These are phyloP conservation scores for Malus hybrid DNA, from an alignment of 331 rosid genomes.

Conservation along the genomic window DNA sequence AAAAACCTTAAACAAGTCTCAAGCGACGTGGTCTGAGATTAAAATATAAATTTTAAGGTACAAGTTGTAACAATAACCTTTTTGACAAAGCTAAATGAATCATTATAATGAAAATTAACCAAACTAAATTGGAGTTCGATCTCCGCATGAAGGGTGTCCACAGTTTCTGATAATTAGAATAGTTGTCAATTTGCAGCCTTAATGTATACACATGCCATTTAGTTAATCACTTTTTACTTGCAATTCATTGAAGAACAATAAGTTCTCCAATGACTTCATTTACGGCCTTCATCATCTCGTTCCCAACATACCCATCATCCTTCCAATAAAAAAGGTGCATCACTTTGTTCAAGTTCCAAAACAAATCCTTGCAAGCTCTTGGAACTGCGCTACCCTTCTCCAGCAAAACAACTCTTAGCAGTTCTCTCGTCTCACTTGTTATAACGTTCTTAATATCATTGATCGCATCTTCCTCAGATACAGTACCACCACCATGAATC, in stretches of 20 bases:
- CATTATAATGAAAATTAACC: too few relatives aligned
- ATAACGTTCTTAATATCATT: conserved; percentile 29
- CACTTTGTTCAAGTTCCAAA: conserved; percentile 68
- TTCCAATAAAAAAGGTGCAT: conserved; percentile 58
- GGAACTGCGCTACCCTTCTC: conserved; percentile 52
- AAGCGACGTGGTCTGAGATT: too few relatives aligned
- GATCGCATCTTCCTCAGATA: conserved; percentile 34
- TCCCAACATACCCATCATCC: conserved; percentile 65
- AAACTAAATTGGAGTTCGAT: too few relatives aligned
- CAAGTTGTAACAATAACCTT: too few relatives aligned
- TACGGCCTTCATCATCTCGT: conserved; percentile 39
- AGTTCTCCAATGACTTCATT: not conserved
- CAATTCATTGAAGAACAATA: not conserved
- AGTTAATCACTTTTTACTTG: not conserved
- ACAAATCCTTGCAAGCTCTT: conserved; percentile 77
- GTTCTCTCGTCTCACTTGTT: conserved; percentile 45
- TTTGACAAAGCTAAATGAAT: too few relatives aligned
- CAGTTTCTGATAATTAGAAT: too few relatives aligned
- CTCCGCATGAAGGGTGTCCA: too few relatives aligned
- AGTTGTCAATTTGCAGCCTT: too few relatives aligned
- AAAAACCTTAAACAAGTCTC: too few relatives aligned
- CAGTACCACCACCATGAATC: conserved; percentile 23
- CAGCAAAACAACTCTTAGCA: conserved; percentile 53
- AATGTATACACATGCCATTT: not conserved
- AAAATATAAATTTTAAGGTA: too few relatives aligned